Conservation (phyloP, 306 rosid genomes). For the Chamaecrista fasciculata region DNA sequence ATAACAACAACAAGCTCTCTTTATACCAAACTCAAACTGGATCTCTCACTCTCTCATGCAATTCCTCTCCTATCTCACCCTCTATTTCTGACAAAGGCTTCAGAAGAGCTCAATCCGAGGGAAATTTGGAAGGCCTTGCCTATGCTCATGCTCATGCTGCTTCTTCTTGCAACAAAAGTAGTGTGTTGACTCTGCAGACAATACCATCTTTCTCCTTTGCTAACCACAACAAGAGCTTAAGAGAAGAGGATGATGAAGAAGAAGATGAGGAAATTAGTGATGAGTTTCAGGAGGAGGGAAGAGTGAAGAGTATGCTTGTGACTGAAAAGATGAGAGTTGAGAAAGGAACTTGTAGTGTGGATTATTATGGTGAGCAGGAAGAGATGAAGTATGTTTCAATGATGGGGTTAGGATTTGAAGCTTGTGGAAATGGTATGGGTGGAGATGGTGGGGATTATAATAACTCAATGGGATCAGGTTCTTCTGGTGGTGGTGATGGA, state of each 20-base stretch:
- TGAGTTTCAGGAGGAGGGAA: conserved; percentile 38
- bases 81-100: conserved; percentile 58
- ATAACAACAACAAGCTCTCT: conserved; percentile 35
- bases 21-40: conserved; percentile 42
- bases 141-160: too few relatives aligned
- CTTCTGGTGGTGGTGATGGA: conserved; percentile 48
- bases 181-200: conserved; percentile 44
- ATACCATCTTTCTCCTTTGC: conserved; percentile 53
- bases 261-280: conserved; percentile 53
- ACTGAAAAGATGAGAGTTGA: conserved; percentile 33
- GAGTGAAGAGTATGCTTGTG: conserved; percentile 26
- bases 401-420: conserved; percentile 57
- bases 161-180: conserved; percentile 32
- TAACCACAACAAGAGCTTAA: conserved; percentile 18
- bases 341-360: conserved; percentile 38
- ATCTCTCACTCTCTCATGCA: conserved; percentile 42
- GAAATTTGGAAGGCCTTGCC: conserved; percentile 61
- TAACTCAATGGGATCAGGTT: conserved; percentile 34
- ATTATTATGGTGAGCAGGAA: conserved; percentile 33
- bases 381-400: conserved; percentile 34
- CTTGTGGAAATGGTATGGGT: conserved; percentile 38
- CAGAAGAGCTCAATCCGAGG: conserved; percentile 80
- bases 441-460: conserved; percentile 41
- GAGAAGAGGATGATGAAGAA: conserved; percentile 48
- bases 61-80: conserved; percentile 76